Evolutionary conservation across 768 basidiomycete species (phyloP), one percentile per base, ranked within the genome.

Genomic region (Termitomyces sp.): DNA sequence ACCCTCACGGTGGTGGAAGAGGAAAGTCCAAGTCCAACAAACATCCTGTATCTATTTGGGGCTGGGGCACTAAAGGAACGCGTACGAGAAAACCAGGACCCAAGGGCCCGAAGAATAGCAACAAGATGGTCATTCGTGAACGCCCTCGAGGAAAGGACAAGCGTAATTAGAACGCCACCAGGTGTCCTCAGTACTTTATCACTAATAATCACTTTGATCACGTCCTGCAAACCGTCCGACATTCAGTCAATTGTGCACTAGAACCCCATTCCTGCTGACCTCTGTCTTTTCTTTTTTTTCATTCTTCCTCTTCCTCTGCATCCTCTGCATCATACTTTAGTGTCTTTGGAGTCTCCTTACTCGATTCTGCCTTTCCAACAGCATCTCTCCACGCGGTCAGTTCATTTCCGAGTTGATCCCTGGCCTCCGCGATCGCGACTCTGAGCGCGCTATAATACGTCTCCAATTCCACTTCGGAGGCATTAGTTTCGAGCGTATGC

Each of bases 21-120:
- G 96, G 96, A 64, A 98, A 96, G 73, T 92, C 90, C 59, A 98
- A 99, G 80, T 92, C 92, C 57, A 87, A 95, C 83, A 96, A 92
- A 69, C 87, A 94, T 69, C 93, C 95, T 2, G 86, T 90, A 28
- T 94, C 92, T 12, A 84, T 91, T 54, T 97, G 89, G 88, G 94
- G 93, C 56, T 94, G 91, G 90, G 81, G 88, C 57, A 90, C 92
- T 15, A 93, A 94, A 77, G 94, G 94, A 58, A 91, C 86, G 60
- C 82, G 96, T 57, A 99, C 96, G 55, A 87, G 96, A 66, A 89
- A 93, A 69, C 91, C 94, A 16, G 93, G 93, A 47, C 91, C 89
- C 57, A 92, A 90, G 67, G 93, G 92, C 22, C 91, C 91, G 52
- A 92, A 92, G 79, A 85, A 85, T 70, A 87, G 89, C 66, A 94